Base-by-base conservation (phyloP, 2,329 filamentous ascomycete species). In the Cladosporium sp. region DNA sequence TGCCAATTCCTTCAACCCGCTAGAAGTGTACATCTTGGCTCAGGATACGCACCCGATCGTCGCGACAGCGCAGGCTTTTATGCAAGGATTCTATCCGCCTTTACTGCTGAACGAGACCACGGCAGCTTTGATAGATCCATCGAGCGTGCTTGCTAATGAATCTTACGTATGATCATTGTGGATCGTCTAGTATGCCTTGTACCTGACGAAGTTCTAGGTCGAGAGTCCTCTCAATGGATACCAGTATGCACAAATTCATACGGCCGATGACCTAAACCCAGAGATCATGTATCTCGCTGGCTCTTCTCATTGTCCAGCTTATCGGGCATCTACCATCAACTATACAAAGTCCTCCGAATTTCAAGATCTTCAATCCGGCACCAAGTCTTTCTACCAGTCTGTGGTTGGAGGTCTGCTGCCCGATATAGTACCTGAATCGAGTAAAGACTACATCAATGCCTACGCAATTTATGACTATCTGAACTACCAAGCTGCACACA, bases 31-130 rank as follows among this genome's bases (percentile, higher is more conserved):
- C 52, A 70, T 82, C 10, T 68, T 78, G 47, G 74, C 82, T 0
- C 68, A 76, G 24, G 74, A 81, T 24, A 71, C 76, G 32, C 76
- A 80, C 58, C 77, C 76, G 56, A 74, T 77, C 2, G 66, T 77
- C 34, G 78, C 78, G 1, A 83, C 82, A 3, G 82, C 82, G 12
- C 79, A 83, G 62, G 82, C 83, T 2, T 85, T 85, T 64, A 77
- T 86, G 74, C 82, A 85, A 66, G 83, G 81, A 7, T 70, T 86
- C 9, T 86, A 85, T 66, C 83, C 83, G 34, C 81, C 82, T 1
- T 68, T 70, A 48, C 66, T 68, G 3, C 68, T 73, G 3, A 69
- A 68, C 49, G 39, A 56, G 4, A 70, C 70, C 56, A 52, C 55
- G 8, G 58, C 60, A 34, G 67, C 67, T 53, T 61, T 69, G 36